These are phyloP conservation scores for Cercophora sp. DNA, from an alignment of 495 filamentous ascomycete genomes.

Conservation along the genomic window DNA sequence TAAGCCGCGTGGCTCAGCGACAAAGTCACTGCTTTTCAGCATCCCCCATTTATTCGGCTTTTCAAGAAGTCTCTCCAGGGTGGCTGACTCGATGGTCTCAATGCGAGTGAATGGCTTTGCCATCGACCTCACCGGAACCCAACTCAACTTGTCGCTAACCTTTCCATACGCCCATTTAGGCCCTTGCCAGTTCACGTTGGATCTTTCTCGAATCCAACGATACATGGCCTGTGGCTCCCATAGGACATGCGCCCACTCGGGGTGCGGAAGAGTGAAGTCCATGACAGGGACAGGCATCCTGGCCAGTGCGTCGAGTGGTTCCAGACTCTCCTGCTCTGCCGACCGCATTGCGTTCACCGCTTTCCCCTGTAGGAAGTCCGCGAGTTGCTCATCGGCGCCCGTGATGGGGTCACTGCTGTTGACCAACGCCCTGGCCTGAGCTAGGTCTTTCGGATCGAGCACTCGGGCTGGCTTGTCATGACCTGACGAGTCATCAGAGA, in stretches of 20 bases:
- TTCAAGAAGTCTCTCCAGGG: constrained; percentile 23
- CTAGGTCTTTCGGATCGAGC: constrained; percentile 15
- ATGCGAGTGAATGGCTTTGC: too few relatives aligned
- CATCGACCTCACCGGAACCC: constrained; percentile 50
- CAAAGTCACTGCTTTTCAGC: constrained; percentile 35
- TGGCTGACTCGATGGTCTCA: constrained; percentile 33
- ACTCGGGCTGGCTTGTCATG: constrained; percentile 5
- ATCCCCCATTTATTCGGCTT: constrained; percentile 21
- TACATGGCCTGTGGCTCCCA: constrained; percentile 25
- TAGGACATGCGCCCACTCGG: constrained; percentile 50
- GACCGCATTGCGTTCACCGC: constrained; percentile 38
- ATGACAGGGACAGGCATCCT: constrained; percentile 56
- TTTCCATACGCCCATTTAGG: constrained; percentile 41
- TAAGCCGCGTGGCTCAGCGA: constrained; percentile 52
- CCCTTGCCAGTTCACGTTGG: constrained; percentile 19
- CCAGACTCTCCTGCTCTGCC: constrained; percentile 60
- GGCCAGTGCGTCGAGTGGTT: constrained; percentile 52
- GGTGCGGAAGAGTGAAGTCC: constrained; percentile 54
- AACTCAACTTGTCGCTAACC: constrained; percentile 43
- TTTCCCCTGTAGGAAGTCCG: constrained; percentile 41
- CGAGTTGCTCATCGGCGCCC: constrained; percentile 33
- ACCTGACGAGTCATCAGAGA: background rate
- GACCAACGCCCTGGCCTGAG: constrained; percentile 21
- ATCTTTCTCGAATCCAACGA: constrained; percentile 26
- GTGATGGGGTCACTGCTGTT: constrained; percentile 15